Conservation (phyloP, 148 eudicot species). For the Arbutus unedo region DNA sequence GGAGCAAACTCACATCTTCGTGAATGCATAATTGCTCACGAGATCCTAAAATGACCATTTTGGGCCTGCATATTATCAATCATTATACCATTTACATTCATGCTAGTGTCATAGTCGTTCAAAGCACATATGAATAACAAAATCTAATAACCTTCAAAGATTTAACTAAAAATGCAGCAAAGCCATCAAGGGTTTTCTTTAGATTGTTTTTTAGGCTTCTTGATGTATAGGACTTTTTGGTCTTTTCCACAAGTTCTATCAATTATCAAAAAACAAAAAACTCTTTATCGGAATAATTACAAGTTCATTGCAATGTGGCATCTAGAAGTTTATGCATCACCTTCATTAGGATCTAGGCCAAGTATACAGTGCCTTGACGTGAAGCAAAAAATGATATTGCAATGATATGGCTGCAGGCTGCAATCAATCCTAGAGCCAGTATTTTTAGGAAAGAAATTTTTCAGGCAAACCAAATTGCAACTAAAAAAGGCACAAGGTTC, state of each 20-base stretch:
- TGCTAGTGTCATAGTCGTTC: background rate
- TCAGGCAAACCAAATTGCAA: background rate
- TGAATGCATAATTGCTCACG: constrained; percentile 98
- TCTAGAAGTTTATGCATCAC: background rate
- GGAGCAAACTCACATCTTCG: constrained; percentile 71
- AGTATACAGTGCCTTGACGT: background rate
- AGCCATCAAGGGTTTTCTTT: background rate
- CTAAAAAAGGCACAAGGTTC: background rate
- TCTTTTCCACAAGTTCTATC: too few relatives aligned
- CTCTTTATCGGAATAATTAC: background rate
- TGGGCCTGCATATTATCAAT: constrained; percentile 65
- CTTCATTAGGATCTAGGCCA: background rate
- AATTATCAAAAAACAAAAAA: too few relatives aligned
- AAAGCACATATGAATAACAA: background rate
- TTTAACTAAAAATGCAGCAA: background rate
- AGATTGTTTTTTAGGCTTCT: too few relatives aligned
- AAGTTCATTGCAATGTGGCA: background rate
- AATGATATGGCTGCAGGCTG: background rate
- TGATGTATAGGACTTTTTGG: too few relatives aligned
- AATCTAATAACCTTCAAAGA: background rate
- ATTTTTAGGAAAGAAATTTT: background rate
- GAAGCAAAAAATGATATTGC: background rate
- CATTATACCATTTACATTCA: background rate
- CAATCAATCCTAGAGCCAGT: background rate
- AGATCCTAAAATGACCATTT: constrained; percentile 94